Evolutionary conservation across 495 filamentous ascomycete species (phyloP).

Genomic region (Aspergillus egyptiacus): DNA sequence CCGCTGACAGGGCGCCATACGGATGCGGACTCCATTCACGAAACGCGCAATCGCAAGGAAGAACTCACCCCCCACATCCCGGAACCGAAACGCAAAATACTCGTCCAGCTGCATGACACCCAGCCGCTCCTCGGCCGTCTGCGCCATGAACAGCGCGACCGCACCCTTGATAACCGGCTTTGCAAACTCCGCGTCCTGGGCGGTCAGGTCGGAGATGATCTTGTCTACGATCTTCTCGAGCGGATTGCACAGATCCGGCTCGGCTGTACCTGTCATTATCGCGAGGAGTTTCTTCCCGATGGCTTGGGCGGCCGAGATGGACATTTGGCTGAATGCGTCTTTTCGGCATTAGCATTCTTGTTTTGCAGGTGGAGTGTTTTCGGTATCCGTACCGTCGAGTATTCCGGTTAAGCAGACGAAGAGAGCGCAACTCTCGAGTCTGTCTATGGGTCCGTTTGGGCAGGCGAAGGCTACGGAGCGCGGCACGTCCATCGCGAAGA

Average conservation of each 20-base stretch:
- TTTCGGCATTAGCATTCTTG: no score
- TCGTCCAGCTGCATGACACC: neutral
- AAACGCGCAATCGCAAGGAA: neutral
- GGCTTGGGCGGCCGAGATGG: neutral
- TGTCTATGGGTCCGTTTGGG: neutral
- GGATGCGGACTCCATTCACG: neutral
- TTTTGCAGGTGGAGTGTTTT: neutral
- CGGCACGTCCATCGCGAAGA: neutral
- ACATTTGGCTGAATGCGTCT: slow-evolving; percentile 4
- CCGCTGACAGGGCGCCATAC: no score
- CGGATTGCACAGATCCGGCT: neutral
- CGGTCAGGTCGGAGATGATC: neutral
- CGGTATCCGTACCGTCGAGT: neutral
- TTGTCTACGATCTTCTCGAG: neutral
- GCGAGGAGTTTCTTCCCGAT: neutral
- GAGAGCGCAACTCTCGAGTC: neutral
- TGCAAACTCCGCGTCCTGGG: neutral
- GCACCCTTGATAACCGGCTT: neutral
- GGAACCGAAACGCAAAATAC: neutral
- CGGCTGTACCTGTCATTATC: neutral
- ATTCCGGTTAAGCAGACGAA: neutral
- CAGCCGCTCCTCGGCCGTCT: neutral
- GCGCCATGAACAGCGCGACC: neutral
- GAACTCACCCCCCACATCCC: slow-evolving; percentile 2
- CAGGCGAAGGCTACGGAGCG: neutral